Evolutionary conservation across 345 rosid genomes (phyloP), one percentile per base, ranked within the genome.

Genomic region (Euphorbia peplus): DNA sequence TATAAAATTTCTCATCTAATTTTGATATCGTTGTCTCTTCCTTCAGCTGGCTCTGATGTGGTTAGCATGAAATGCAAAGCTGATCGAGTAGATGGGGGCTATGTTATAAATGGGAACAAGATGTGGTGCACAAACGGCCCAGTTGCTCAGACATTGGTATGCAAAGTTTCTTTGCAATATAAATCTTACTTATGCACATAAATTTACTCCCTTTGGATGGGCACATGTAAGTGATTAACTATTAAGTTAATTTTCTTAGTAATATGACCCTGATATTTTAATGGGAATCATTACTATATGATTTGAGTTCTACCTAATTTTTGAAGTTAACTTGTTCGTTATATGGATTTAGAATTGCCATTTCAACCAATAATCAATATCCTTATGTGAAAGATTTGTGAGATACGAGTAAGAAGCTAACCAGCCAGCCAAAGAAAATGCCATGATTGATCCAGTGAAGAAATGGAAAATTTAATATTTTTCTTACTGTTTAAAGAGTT

Each of bases 61-160:
- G 92, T 91, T 69, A 78, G 97, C 86, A 85, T 93, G 97, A 93
- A 93, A 81, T 91, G 97, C 80, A 91, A 89, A 78, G 98, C 98
- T 73, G 93, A 89, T 19, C 83, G 81, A 55, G 93, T 85, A 56
- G 89, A 89, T 82, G 97, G 96, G 52, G 97, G 98, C 53, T 91
- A 80, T 79, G 47, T 84, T 50, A 60, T 91, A 63, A 91, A 86
- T 73, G 97, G 98, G 71, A 91, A 85, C 83, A 91, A 91, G 79
- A 93, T 91, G 98, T 93, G 98, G 96, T 93, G 98, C 83, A 93
- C 97, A 30, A 93, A 93, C 85, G 98, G 98, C 69, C 96, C 97
- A 8, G 78, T 74, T 74, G 97, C 98, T 79, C 88, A 91, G 82
- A 93, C 98, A 57, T 74, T 93, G 95, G 98, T 93, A 60, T 79